A percentile compares a stretch with the other conserved stretches of the same genome.
These are phyloP conservation scores for Drosera capensis DNA, from an alignment of 148 eudicot species.

Conservation along the genomic window DNA sequence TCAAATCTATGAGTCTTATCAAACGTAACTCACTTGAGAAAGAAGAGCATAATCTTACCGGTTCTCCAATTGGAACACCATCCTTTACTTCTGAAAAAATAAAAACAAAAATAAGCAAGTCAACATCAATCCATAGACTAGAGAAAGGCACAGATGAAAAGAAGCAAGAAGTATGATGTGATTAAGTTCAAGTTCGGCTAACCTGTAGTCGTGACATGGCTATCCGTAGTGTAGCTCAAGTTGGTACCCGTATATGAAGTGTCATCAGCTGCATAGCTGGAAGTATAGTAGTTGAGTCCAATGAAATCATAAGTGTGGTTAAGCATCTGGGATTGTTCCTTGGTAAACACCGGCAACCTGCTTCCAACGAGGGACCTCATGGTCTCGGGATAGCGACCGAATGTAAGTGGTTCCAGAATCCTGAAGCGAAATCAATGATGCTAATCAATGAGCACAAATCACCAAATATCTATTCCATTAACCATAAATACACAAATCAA, in stretches of 20 bases:
- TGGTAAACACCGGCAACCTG: conserved; percentile 19
- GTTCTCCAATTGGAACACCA: background rate
- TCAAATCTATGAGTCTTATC: too few relatives aligned
- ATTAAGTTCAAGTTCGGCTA: conserved; percentile 8
- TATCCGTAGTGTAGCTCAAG: too few relatives aligned
- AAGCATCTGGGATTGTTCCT: conserved; percentile 13
- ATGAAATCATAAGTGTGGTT: conserved; percentile 21
- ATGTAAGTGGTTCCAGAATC: conserved; percentile 24
- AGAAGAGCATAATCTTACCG: background rate
- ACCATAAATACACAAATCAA: too few relatives aligned
- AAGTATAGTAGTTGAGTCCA: conserved; percentile 24
- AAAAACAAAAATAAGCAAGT: too few relatives aligned
- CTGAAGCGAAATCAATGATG: too few relatives aligned
- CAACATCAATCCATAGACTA: background rate
- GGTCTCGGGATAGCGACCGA: conserved; percentile 18
- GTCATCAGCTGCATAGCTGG: conserved; percentile 10
- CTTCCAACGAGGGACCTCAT: conserved; percentile 13
- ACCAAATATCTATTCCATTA: too few relatives aligned
- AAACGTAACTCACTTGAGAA: too few relatives aligned
- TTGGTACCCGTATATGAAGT: conserved; percentile 1
- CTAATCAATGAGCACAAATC: too few relatives aligned
- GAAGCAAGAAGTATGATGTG: too few relatives aligned
- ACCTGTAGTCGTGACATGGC: too few relatives aligned
- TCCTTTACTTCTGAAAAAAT: background rate
- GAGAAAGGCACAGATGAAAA: too few relatives aligned